Base-by-base conservation (phyloP, 768 basidiomycete genomes). In the Mycena olivaceomarginata region DNA sequence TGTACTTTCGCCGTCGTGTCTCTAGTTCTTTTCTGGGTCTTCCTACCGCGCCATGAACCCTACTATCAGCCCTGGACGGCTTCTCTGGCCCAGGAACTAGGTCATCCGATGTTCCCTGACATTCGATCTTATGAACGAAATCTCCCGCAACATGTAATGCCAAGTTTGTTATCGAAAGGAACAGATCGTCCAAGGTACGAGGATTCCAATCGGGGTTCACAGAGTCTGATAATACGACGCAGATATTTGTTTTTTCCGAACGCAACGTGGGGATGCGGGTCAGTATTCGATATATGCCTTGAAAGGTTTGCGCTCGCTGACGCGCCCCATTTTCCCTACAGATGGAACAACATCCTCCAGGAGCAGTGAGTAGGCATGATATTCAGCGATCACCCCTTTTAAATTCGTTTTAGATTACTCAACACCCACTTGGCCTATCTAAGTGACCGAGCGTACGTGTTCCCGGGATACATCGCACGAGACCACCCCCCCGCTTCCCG, bases 401-500 rank as follows among this genome's bases (percentile, higher is more conserved):
- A 22, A 18, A 40, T 18, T 7, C 8, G 8, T 20, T 56, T 3
- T 22, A 77, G 77, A 45, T 41, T 78, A 3, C 22, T 78, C 15
- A 74, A 78, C 31, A 70, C 69, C 1, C 73, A 78, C 60, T 65
- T 78, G 1, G 77, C 77, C 4, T 57, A 78, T 22, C 43, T 74
- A 1, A 8, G 45, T 10, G 7, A 78, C 0, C 68, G 77, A 9
- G 72, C 57, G 22, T 71, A 74, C 20, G 70, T 78, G 10, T 78
- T 75, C 37, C 57, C 45, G 2, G 22, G 43, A 10, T 78, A 70
- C 40, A 67, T 71, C 37, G 56, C 77, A 1, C 63, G 59, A 12
- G 72, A 74, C 45, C 72, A 78, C 60, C 68, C 70, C 70, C 4
- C 77, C 73, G 1, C 75, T 78, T 22, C 77, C 77, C 12, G 77